Conservation (phyloP, 352 stramenopile genomes). For the Globisporangium emineosum region DNA sequence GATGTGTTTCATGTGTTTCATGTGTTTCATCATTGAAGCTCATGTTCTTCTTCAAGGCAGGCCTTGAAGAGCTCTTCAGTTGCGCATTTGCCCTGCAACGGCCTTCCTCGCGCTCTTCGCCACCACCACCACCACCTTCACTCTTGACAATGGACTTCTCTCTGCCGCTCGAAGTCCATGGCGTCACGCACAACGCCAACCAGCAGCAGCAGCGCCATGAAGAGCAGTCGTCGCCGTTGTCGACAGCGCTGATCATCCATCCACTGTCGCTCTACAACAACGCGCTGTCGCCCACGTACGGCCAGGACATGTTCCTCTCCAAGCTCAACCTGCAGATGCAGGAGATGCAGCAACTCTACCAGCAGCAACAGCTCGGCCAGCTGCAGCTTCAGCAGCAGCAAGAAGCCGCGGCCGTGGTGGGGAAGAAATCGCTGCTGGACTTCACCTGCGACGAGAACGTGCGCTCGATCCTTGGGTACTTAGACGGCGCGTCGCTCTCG, state of each 20-base stretch:
- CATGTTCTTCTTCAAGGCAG: not conserved
- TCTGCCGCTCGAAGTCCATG: conserved; percentile 15
- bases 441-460: conserved; percentile 78
- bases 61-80: conserved; percentile 9
- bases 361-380: conserved; percentile 17
- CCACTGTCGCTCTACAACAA: conserved; percentile 47
- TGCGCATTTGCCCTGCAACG: conserved; percentile 4
- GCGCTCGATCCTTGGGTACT: conserved; percentile 53
- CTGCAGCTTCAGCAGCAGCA: conserved; percentile 10
- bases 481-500: conserved; percentile 70
- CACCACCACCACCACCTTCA: not conserved
- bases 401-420: not conserved
- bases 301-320: conserved; percentile 34
- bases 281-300: conserved; percentile 28
- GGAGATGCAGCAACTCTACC: conserved; percentile 32
- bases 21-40: conserved; percentile 11
- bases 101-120: not conserved
- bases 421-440: conserved; percentile 46
- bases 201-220: not conserved
- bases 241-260: conserved; percentile 62
- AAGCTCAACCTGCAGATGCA: conserved; percentile 27
- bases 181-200: not conserved
- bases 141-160: conserved; percentile 12
- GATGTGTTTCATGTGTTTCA: too few relatives aligned
- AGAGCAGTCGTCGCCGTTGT: not conserved